Evolutionary conservation across 192 early-diverging fungal genomes (phyloP).

Genomic region (Paraglomus brasilianum): DNA sequence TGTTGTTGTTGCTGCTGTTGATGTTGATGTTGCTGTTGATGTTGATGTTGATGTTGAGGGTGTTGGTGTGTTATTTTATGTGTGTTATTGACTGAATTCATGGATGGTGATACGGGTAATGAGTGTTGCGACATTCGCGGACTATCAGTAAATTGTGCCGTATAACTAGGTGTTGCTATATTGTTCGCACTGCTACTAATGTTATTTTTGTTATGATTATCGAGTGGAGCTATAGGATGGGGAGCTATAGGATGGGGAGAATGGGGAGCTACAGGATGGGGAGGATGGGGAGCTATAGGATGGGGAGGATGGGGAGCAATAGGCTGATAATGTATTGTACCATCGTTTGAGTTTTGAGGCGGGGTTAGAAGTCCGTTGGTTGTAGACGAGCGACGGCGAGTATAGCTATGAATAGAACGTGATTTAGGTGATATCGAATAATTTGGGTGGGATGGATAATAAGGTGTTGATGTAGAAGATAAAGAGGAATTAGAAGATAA

Average conservation of each 20-base stretch:
- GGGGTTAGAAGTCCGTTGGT: not conserved
- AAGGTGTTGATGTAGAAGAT: not conserved
- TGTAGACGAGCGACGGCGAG: not conserved
- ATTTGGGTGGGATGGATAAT: not conserved
- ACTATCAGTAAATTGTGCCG: slow-evolving; percentile 6
- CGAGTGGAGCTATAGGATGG: not conserved
- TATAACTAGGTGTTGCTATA: not conserved
- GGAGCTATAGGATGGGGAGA: not conserved
- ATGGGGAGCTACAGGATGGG: not conserved
- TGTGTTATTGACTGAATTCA: not conserved
- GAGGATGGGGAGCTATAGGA: not conserved
- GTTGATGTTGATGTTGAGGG: no score
- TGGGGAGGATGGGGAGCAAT: not conserved
- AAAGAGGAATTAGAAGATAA: not conserved
- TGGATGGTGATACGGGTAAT: not conserved
- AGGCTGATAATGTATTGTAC: not conserved
- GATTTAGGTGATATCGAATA: not conserved
- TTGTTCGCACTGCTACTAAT: not conserved
- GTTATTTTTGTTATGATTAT: not conserved
- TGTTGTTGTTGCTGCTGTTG: no score
- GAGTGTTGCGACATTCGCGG: not conserved
- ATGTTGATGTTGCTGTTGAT: no score
- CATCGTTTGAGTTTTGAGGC: not conserved
- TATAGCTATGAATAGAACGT: not conserved
- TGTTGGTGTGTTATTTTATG: no score